These are phyloP conservation scores for Penicillium occitanis DNA, from an alignment of 2,329 filamentous ascomycete genomes.

Conservation along the genomic window DNA sequence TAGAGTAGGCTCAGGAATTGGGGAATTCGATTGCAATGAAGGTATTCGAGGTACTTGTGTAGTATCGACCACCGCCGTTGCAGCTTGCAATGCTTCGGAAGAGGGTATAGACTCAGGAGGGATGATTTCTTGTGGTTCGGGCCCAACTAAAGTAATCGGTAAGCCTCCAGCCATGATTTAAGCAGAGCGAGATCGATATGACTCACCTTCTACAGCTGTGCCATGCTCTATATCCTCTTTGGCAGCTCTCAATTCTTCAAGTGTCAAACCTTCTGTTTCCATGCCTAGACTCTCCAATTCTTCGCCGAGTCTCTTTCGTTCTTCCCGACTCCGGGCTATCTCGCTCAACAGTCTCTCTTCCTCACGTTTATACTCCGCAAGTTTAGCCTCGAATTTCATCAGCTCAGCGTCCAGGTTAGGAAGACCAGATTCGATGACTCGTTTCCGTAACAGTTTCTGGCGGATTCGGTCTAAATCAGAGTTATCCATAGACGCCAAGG, in stretches of 20 bases:
- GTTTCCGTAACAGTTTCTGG: constrained; percentile 44
- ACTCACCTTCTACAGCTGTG: constrained; percentile 23
- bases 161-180: not conserved
- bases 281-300: constrained; percentile 52
- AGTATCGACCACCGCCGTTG: not conserved
- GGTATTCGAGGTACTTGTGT: not conserved
- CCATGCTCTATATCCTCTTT: constrained; percentile 26
- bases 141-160: constrained; percentile 5
- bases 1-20: not conserved
- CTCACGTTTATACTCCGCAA: constrained; percentile 36
- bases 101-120: not conserved
- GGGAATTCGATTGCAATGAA: not conserved
- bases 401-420: constrained; percentile 50
- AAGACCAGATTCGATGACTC: constrained; percentile 51
- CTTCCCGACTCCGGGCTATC: constrained; percentile 46
- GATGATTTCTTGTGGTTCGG: not conserved
- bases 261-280: constrained; percentile 49
- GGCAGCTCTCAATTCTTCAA: constrained; percentile 45
- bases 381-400: constrained; percentile 34
- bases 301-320: constrained; percentile 45
- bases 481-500: constrained; percentile 27
- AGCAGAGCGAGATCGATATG: not conserved
- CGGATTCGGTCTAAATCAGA: constrained; percentile 34
- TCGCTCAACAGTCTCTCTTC: constrained; percentile 46
- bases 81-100: not conserved